These are phyloP conservation scores for Nitzschia sp. DNA, from an alignment of 108 stramenopile genomes.

Conservation along the genomic window DNA sequence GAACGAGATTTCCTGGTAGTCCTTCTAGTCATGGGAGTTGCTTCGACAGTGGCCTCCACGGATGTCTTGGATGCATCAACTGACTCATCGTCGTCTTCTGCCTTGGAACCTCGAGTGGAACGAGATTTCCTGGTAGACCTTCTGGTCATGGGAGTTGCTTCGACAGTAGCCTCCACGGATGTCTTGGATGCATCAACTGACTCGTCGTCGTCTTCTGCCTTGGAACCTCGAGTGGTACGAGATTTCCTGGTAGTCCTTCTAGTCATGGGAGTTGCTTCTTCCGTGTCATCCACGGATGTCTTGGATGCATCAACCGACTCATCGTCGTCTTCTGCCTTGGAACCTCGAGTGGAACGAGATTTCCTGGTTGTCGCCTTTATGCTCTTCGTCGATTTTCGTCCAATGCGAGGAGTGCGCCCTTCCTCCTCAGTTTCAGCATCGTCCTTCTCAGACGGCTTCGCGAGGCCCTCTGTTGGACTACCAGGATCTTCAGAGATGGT, in stretches of 20 bases:
- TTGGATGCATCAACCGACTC: not conserved
- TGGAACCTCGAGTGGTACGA: not conserved
- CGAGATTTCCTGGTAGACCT: not conserved
- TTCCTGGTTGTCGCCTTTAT: not conserved
- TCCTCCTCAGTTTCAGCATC: no score
- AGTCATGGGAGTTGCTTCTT: not conserved
- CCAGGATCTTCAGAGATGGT: no score
- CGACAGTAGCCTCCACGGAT: no score
- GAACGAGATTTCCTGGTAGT: not conserved
- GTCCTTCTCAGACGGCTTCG: no score
- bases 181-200: no score
- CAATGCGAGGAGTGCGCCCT: no score
- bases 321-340: not conserved
- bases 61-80: not conserved
- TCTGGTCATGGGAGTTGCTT: no score
- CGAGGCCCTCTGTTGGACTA: no score
- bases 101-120: not conserved
- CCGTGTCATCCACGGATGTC: not conserved
- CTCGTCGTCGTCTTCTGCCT: not conserved
- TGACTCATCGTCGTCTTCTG: constrained; percentile 3
- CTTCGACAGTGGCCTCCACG: no score
- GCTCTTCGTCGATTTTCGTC: not conserved
- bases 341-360: not conserved
- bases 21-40: not conserved
- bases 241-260: not conserved